Percentiles rank a stretch among this genome's conserved stretches.
These are phyloP conservation scores for Sporothrix euskadiensis DNA, from an alignment of 2,329 filamentous ascomycete genomes.

Conservation along the genomic window DNA sequence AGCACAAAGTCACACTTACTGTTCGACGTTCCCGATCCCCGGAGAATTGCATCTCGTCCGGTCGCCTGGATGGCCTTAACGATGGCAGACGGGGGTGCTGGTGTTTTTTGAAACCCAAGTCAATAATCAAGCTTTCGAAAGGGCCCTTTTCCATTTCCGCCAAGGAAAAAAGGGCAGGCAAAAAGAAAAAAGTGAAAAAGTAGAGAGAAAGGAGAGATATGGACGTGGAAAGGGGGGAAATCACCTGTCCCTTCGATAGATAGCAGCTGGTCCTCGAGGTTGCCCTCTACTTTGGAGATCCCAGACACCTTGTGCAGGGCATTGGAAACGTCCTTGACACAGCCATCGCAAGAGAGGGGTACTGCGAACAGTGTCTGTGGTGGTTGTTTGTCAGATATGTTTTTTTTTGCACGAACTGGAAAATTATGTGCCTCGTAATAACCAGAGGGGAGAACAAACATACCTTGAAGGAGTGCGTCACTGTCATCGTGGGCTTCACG, in stretches of 20 bases:
- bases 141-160: not conserved
- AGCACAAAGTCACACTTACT: slow-evolving; percentile 56
- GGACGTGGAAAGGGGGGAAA: not conserved
- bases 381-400: not conserved
- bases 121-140: slow-evolving; percentile 18
- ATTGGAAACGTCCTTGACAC: slow-evolving; percentile 81
- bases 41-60: slow-evolving; percentile 89
- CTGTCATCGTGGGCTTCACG: slow-evolving; percentile 44
- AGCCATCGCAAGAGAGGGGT: slow-evolving; percentile 85
- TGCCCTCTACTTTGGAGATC: slow-evolving; percentile 78
- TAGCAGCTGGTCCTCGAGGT: slow-evolving; percentile 79
- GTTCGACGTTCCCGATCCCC: slow-evolving; percentile 82
- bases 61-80: slow-evolving; percentile 86
- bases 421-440: not conserved
- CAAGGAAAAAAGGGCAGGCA: not conserved
- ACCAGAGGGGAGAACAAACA: slow-evolving; percentile 18
- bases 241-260: slow-evolving; percentile 78
- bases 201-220: not conserved
- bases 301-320: slow-evolving; percentile 76
- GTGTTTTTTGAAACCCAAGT: not conserved
- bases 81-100: slow-evolving; percentile 82
- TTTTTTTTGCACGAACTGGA: slow-evolving; percentile 30
- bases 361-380: slow-evolving; percentile 88
- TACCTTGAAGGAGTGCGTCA: slow-evolving; percentile 51
- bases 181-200: not conserved